Evolutionary conservation across 495 filamentous ascomycete species (phyloP).

Genomic region (Sporormia fimetaria): DNA sequence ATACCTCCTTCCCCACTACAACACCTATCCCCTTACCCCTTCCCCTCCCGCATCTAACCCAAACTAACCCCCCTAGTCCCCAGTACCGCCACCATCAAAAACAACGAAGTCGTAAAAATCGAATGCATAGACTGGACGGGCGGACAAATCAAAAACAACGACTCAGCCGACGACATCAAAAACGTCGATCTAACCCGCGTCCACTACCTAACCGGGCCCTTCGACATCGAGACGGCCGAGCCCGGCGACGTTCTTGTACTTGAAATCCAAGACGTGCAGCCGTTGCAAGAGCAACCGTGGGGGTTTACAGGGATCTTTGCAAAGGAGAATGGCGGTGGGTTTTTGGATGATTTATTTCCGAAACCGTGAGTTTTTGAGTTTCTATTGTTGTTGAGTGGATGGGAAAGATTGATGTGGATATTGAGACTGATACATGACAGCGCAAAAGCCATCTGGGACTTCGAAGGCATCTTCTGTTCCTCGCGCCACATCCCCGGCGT

Average conservation of each 20-base stretch:
- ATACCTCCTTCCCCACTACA: conserved; percentile 14
- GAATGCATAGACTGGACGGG: conserved; percentile 78
- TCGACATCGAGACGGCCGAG: conserved; percentile 76
- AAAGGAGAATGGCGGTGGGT: conserved; percentile 77
- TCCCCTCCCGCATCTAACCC: not conserved
- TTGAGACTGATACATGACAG: conserved; percentile 32
- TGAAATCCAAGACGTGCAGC: conserved; percentile 94
- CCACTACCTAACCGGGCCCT: conserved; percentile 85
- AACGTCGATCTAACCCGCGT: conserved; percentile 75
- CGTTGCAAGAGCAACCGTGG: conserved; percentile 78
- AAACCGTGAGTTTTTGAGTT: conserved; percentile 36
- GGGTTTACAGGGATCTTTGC: conserved; percentile 85
- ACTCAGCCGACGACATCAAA: conserved; percentile 76
- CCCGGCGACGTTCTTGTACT: conserved; percentile 81
- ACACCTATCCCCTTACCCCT: not conserved
- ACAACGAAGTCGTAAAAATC: conserved; percentile 86
- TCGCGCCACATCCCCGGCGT: conserved; percentile 70
- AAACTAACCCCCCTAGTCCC: conserved; percentile 49
- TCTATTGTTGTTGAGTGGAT: too few species aligned
- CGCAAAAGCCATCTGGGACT: conserved; percentile 97
- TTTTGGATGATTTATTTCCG: conserved; percentile 83
- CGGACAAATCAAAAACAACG: conserved; percentile 82
- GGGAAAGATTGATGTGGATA: too few species aligned
- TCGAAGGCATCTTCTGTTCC: conserved; percentile 88
- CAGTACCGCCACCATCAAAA: conserved; percentile 58